Base-by-base conservation (phyloP, 352 stramenopile genomes). In the Pythium guiyangense region DNA sequence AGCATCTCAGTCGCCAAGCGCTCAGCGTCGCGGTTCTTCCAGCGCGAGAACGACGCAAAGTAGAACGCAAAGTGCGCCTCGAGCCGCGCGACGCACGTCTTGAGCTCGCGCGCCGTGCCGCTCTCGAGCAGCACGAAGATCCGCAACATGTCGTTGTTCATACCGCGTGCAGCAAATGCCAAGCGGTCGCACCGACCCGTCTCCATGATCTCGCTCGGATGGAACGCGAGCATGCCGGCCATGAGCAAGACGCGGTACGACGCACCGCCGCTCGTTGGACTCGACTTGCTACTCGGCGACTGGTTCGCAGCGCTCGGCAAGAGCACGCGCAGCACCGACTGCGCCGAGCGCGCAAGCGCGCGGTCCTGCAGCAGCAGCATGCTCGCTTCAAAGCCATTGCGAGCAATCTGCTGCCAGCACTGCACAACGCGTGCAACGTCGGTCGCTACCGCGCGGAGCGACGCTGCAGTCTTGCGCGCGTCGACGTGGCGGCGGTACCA, bases 191-290 rank as follows among this genome's bases (percentile, higher is more conserved):
- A 88, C 26, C 52, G 57, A 25, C 80, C 62, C 18, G 62, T 49
- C 4, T 73, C 77, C 79, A 92, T 86, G 52, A 88, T 86, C 27
- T 90, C 77, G 5, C 55, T 59, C 1, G 82, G 77, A 40, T 89
- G 79, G 26, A 69, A 77, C n/a, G 75, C 65, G 40, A 92, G 67
- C 77, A 90, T 88, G 0, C 82, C 82, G 1, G 79, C 82, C 73
- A 92, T 83, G 37, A 92, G 62, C 34, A 92, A 60, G 22, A 92
- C 75, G 3, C 79, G 79, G 53, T 82, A 84, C 42, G 64, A 74
- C 39, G 74, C 73, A 12, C 56, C 48, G 27, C 53, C 18, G 17
- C 34, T 31, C 15, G 27, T 35, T 14, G 22, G 18, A 9, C 34
- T 52, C n/a, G n/a, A 10, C 5, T 44, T 46, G n/a, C 44, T 20